A percentile compares a stretch with the other conserved stretches of the same genome.
phyloP scores from a whole-genome alignment of 2,329 filamentous ascomycete genomes.

The Talaromyces sp. region DNA sequence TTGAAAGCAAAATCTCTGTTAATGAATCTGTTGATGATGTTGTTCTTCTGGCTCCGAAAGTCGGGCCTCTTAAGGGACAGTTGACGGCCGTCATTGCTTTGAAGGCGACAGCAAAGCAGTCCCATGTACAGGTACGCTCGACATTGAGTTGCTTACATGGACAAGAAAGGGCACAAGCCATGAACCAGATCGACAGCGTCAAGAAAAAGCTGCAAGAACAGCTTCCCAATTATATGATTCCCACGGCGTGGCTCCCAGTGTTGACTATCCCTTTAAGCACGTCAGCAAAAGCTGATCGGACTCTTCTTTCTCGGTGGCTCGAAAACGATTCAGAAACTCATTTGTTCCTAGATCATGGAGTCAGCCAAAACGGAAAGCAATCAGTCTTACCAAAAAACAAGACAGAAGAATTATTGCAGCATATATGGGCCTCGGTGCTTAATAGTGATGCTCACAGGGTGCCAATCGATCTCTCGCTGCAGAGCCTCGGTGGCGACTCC shows the following conservation, averaged over 20 bases:
- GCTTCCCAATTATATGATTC: constrained; percentile 4
- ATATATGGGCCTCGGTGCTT: neutral
- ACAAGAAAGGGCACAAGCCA: neutral
- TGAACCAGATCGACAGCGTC: neutral
- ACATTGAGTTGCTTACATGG: neutral
- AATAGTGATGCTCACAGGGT: neutral
- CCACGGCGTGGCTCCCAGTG: neutral
- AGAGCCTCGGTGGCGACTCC: neutral
- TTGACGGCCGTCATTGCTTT: neutral
- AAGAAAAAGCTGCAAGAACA: neutral
- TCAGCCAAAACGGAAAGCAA: neutral
- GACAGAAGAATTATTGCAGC: neutral
- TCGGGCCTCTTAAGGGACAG: neutral
- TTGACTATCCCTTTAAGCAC: neutral
- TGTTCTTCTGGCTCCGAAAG: neutral
- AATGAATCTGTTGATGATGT: neutral
- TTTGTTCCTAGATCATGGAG: too few relatives aligned
- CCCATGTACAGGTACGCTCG: too few relatives aligned
- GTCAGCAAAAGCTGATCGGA: constrained; percentile 2
- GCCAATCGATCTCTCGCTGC: neutral
- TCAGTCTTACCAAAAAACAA: neutral
- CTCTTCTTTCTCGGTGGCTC: neutral
- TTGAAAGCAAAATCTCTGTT: constrained; percentile 23
- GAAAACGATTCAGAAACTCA: neutral
- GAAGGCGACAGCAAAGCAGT: neutral